Percentiles rank a stretch among this genome's conserved stretches.
phyloP scores from a whole-genome alignment of 148 eudicot species.

The Camellia granthamiana region DNA sequence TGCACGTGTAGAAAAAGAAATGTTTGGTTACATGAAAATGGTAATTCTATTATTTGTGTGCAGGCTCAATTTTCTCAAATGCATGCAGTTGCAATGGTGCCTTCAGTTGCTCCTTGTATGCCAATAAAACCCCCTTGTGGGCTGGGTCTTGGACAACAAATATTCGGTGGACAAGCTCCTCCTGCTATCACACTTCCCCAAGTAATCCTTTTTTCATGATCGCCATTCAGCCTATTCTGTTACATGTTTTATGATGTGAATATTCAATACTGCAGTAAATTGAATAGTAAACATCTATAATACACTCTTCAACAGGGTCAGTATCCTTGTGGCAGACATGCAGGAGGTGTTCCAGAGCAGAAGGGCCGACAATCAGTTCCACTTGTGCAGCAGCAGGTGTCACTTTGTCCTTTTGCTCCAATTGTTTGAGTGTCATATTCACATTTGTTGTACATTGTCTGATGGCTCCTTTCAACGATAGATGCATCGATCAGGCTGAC shows the following conservation, averaged over 20 bases:
- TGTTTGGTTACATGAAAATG: too few species aligned
- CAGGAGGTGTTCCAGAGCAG: slow-evolving; percentile 49
- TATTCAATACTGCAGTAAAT: too few species aligned
- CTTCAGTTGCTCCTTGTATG: slow-evolving; percentile 74
- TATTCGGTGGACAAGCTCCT: slow-evolving; percentile 76
- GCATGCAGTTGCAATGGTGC: slow-evolving; percentile 64
- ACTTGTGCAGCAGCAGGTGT: slow-evolving; percentile 67
- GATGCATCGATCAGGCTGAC: slow-evolving; percentile 8
- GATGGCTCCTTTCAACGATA: slow-evolving; percentile 15
- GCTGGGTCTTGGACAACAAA: slow-evolving; percentile 85
- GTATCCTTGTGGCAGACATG: slow-evolving; percentile 62
- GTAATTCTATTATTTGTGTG: neutral
- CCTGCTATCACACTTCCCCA: slow-evolving; percentile 77
- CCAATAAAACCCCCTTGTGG: slow-evolving; percentile 78
- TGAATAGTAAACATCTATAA: too few species aligned
- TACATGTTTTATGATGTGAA: too few species aligned
- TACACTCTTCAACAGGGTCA: slow-evolving; percentile 44
- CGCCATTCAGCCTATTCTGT: too few species aligned
- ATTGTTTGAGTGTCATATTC: neutral
- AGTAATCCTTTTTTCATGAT: slow-evolving; percentile 25
- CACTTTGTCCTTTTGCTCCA: neutral
- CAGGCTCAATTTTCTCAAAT: slow-evolving; percentile 84
- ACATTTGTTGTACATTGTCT: neutral
- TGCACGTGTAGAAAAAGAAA: too few species aligned
- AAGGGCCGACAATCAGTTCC: slow-evolving; percentile 64